Base-by-base conservation (phyloP, 2,329 filamentous ascomycete species). In the Cladosporium sp. region DNA sequence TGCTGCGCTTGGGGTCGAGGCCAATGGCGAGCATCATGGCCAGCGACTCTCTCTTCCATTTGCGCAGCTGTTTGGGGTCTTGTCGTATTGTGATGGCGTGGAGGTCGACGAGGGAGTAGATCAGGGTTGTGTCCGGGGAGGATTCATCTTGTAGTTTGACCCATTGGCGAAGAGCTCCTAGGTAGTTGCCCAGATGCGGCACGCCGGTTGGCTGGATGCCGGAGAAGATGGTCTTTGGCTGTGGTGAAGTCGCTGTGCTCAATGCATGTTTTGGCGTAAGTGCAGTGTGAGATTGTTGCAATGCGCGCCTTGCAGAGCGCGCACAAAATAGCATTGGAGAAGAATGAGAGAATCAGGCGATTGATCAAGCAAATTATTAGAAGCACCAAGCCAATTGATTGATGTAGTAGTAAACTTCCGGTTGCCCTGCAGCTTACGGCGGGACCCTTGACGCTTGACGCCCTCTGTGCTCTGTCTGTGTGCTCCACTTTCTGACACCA, bases 141-240 rank as follows among this genome's bases (percentile, higher is more conserved):
- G 82, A 75, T 32, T 79, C 73, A 54, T 89, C 74, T 58, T 99
- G 92, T 7, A 96, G 76, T 54, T 79, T 77, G 41, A 87, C 86
- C 93, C 93, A 99, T 76, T 89, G 83, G 44, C 83, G 81, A 50
- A 99, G 73, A 13, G 93, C 93, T 20, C 93, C 93, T 9, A 95
- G 79, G 69, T 96, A 99, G 72, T 99, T 99, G 50, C 93, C 93
- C 24, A 99, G 73, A 68, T 99, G 93, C 12, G 93, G 93, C 19
- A 95, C 79, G 30, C 92, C 93, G 0, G 93, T 99, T 15, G 93
- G 93, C 69, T 99, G 93, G 61, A 99, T 99, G 47, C 91, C 93
- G 3, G 93, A 97, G 75, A 99, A 96, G 62, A 97, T 82, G 53
- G 86, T 76, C 50, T 76, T 65, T 15, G 39, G 17, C 3, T 43